phyloP scores from a whole-genome alignment of 2,329 filamentous ascomycete genomes.

The Diaporthe caulivora region DNA sequence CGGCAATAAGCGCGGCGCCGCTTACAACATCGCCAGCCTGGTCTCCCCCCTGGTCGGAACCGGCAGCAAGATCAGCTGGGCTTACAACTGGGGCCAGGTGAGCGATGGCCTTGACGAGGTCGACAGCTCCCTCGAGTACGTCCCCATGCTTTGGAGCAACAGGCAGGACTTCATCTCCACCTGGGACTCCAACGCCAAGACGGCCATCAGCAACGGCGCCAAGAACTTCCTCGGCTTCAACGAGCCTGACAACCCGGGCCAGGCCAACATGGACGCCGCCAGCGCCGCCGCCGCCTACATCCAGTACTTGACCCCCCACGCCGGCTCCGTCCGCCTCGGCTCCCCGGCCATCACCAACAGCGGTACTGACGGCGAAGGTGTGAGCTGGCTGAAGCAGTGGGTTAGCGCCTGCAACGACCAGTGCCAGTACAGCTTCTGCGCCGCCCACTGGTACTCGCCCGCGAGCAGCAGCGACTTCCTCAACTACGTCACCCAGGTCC shows the following conservation, averaged over 20 bases:
- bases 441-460: slow-evolving; percentile 74
- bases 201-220: slow-evolving; percentile 65
- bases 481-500: slow-evolving; percentile 61
- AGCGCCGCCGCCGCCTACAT: slow-evolving; percentile 66
- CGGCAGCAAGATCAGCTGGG: slow-evolving; percentile 65
- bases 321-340: slow-evolving; percentile 66
- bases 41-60: slow-evolving; percentile 62
- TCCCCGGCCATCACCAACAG: slow-evolving; percentile 75
- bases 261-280: slow-evolving; percentile 69
- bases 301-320: slow-evolving; percentile 67
- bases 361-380: slow-evolving; percentile 60
- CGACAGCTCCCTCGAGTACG: slow-evolving; percentile 61
- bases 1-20: slow-evolving; percentile 73
- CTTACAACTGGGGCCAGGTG: slow-evolving; percentile 75
- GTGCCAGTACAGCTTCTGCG: slow-evolving; percentile 71
- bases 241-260: slow-evolving; percentile 74
- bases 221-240: slow-evolving; percentile 76
- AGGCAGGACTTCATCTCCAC: slow-evolving; percentile 54
- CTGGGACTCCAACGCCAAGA: slow-evolving; percentile 65
- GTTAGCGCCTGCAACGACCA: slow-evolving; percentile 61
- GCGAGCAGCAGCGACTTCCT: slow-evolving; percentile 65
- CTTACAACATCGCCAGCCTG: slow-evolving; percentile 72
- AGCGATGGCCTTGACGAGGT: slow-evolving; percentile 54
- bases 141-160: slow-evolving; percentile 76
- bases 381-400: slow-evolving; percentile 67